These are phyloP conservation scores for Tremella fuciformis DNA, from an alignment of 768 basidiomycete species.

Conservation along the genomic window DNA sequence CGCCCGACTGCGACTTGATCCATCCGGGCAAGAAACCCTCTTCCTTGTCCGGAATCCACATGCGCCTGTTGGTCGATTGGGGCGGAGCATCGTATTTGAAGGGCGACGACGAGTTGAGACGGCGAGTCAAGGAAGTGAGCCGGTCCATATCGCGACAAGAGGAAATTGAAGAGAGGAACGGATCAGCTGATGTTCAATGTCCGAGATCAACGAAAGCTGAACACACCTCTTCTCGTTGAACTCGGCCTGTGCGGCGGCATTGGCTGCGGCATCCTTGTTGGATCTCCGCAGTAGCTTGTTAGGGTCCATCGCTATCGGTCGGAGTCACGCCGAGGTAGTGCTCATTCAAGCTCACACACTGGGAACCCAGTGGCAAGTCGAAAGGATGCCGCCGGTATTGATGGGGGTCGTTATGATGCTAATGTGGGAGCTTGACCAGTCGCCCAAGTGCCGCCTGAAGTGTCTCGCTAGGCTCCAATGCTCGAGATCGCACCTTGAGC, in stretches of 20 bases:
- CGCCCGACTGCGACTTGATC: slow-evolving; percentile 69
- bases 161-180: not conserved
- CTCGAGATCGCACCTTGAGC: no score
- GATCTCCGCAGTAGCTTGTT: slow-evolving; percentile 27
- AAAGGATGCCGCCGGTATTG: not conserved
- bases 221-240: slow-evolving; percentile 89
- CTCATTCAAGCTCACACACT: not conserved
- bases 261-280: slow-evolving; percentile 66
- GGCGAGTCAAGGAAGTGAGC: slow-evolving; percentile 3
- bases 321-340: not conserved
- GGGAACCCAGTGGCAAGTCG: slow-evolving; percentile 12
- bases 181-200: not conserved
- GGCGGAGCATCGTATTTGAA: slow-evolving; percentile 10
- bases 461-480: no score
- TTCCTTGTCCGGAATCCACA: slow-evolving; percentile 90
- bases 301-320: slow-evolving; percentile 42
- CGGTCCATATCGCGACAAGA: not conserved
- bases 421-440: no score
- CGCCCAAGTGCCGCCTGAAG: no score
- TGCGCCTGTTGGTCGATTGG: slow-evolving; percentile 56
- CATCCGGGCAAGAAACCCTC: slow-evolving; percentile 93
- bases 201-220: not conserved
- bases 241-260: slow-evolving; percentile 86
- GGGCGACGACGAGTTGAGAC: not conserved
- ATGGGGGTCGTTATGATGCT: not conserved